Evolutionary conservation across 2,329 filamentous ascomycete species (phyloP).

Genomic region (Epichloe scottii): DNA sequence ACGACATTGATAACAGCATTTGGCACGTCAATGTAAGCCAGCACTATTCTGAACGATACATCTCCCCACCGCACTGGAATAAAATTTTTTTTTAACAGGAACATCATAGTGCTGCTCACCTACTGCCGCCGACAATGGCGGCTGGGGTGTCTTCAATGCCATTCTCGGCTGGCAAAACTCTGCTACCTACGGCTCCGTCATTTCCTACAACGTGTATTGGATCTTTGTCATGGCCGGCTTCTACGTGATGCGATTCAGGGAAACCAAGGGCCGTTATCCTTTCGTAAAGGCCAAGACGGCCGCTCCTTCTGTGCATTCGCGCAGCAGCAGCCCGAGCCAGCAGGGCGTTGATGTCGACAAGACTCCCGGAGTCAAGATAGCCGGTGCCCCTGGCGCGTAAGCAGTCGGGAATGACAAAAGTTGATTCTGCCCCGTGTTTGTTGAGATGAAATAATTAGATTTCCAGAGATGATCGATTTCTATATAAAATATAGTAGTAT

Average conservation of each 20-base stretch:
- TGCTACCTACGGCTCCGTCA: slow-evolving; percentile 75
- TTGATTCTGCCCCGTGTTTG: too few species aligned
- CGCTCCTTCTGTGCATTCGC: slow-evolving; percentile 8
- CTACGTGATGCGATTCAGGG: slow-evolving; percentile 51
- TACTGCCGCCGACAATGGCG: slow-evolving; percentile 56
- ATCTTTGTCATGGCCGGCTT: slow-evolving; percentile 60
- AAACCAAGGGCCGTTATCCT: slow-evolving; percentile 40
- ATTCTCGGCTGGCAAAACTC: slow-evolving; percentile 82
- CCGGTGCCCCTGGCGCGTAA: slow-evolving; percentile 10
- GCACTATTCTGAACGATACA: too few species aligned
- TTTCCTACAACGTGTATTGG: slow-evolving; percentile 86
- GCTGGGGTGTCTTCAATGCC: slow-evolving; percentile 81
- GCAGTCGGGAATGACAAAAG: neutral
- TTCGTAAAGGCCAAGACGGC: slow-evolving; percentile 24
- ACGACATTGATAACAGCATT: slow-evolving; percentile 65
- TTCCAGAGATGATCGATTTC: too few species aligned
- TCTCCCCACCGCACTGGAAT: too few species aligned
- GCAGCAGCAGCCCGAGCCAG: slow-evolving; percentile 16
- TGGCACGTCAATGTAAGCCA: slow-evolving; percentile 67
- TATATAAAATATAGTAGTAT: too few species aligned
- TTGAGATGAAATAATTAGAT: too few species aligned
- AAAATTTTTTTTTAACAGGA: neutral
- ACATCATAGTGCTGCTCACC: slow-evolving; percentile 59
- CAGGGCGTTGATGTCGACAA: slow-evolving; percentile 11
- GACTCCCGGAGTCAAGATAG: slow-evolving; percentile 16